Evolutionary conservation across 176 grass and related monocot species (phyloP).

Genomic region (Luzula sylvatica): DNA sequence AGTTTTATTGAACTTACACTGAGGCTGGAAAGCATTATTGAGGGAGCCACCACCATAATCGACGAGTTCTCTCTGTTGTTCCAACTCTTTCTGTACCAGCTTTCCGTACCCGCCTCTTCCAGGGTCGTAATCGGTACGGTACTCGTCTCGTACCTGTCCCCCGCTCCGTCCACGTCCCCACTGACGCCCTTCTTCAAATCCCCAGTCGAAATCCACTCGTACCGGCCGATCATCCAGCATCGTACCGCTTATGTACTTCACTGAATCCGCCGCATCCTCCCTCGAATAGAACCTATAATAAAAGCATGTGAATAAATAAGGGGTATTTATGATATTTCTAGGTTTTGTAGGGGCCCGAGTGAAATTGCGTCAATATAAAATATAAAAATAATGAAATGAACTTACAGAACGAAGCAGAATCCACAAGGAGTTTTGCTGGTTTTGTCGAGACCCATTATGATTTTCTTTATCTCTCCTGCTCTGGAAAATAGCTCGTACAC

Average conservation of each 20-base stretch:
- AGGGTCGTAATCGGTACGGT: slow-evolving; percentile 97
- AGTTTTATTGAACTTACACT: no score
- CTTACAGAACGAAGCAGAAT: slow-evolving; percentile 85
- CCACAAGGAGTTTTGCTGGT: slow-evolving; percentile 90
- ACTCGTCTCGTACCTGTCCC: slow-evolving; percentile 96
- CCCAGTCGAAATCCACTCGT: slow-evolving; percentile 67
- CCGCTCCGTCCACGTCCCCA: slow-evolving; percentile 97
- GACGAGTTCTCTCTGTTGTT: slow-evolving; percentile 85
- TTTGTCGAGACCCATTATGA: slow-evolving; percentile 97
- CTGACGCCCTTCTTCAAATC: slow-evolving; percentile 44
- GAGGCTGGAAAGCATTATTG: slow-evolving; percentile 22
- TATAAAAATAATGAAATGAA: background rate
- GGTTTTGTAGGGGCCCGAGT: no score
- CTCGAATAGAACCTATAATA: slow-evolving; percentile 74
- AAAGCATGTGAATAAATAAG: background rate
- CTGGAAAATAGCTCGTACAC: slow-evolving; percentile 90
- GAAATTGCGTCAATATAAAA: no score
- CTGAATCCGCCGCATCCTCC: slow-evolving; percentile 93
- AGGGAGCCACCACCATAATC: slow-evolving; percentile 59
- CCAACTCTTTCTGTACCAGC: slow-evolving; percentile 90
- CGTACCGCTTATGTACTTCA: slow-evolving; percentile 96
- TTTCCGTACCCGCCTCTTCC: slow-evolving; percentile 97
- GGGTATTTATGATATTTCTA: background rate
- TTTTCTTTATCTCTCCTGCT: slow-evolving; percentile 94
- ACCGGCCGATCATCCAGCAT: slow-evolving; percentile 94